Evolutionary conservation across 352 stramenopile genomes (phyloP).

Genomic region (Phytophthora uliginosa): DNA sequence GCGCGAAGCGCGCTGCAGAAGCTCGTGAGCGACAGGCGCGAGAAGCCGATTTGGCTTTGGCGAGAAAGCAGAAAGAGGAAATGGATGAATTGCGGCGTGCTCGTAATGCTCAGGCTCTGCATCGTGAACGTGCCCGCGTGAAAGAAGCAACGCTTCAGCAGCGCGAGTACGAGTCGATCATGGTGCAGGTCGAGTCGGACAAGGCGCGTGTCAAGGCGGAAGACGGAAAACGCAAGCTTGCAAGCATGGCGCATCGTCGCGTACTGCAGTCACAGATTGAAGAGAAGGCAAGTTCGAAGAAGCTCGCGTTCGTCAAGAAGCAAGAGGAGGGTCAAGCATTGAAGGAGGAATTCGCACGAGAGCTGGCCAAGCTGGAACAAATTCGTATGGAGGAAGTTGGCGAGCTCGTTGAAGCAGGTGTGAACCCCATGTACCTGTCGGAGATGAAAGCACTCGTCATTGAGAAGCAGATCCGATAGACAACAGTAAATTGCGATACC

Average conservation of each 20-base stretch:
- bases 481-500: background rate
- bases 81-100: slow-evolving; percentile 79
- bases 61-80: slow-evolving; percentile 89
- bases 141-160: slow-evolving; percentile 88
- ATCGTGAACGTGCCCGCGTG: slow-evolving; percentile 75
- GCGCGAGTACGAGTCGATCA: slow-evolving; percentile 92
- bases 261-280: slow-evolving; percentile 94
- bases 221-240: slow-evolving; percentile 73
- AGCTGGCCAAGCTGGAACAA: slow-evolving; percentile 90
- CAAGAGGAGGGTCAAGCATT: slow-evolving; percentile 78
- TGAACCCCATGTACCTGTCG: slow-evolving; percentile 92
- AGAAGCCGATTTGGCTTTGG: slow-evolving; percentile 84
- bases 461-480: slow-evolving; percentile 60
- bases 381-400: slow-evolving; percentile 92
- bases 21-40: slow-evolving; percentile 89
- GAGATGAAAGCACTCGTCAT: slow-evolving; percentile 96
- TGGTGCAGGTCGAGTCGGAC: slow-evolving; percentile 82
- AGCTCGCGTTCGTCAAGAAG: slow-evolving; percentile 75
- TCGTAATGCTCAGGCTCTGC: slow-evolving; percentile 74
- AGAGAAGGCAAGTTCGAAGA: slow-evolving; percentile 82
- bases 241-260: slow-evolving; percentile 74
- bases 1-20: slow-evolving; percentile 92
- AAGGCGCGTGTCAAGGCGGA: slow-evolving; percentile 63
- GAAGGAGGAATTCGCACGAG: slow-evolving; percentile 79
- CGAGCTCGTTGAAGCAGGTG: slow-evolving; percentile 87